Evolutionary conservation across 2,329 filamentous ascomycete genomes (phyloP), one percentile per base, ranked within the genome.

Genomic region (Stagonosporopsis vannaccii): DNA sequence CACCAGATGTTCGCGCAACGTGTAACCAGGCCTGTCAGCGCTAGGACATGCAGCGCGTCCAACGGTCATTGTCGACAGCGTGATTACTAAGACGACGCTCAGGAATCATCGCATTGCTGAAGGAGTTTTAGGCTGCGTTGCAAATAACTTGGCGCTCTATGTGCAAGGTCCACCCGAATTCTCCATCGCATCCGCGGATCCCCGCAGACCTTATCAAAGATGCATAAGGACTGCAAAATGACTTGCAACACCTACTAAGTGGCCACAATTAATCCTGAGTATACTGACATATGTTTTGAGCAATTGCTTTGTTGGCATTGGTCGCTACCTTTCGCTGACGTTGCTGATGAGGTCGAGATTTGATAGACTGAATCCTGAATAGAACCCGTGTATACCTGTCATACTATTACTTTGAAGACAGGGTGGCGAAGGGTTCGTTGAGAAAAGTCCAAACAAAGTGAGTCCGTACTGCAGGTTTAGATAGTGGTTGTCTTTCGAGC

Each of bases 141-240:
- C 37, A 47, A 28, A 15, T 42, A n/a, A 25, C 26, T 50, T 50
- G 36, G 46, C 46, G 37, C 28, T 30, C 23, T 13, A 25, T 15
- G 4, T 30, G 17, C 45, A 48, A 40, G 45, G 45, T 39, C 17
- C 23, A 48, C 15, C 46, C 37, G 46, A 28, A 37, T 23, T n/a
- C 7, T 2, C 26, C n/a, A n/a, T n/a, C n/a, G n/a, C 33, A 20
- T n/a, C 33, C 35, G 23, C 28, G 25, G 13, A 17, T 28, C 39
- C 23, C 35, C 25, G 26, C 46, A 41, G 23, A 20, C 36, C 45
- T 30, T n/a, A 36, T 19, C 23, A 26, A 28, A 35, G 12, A 9
- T 25, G 35, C 45, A 32, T 32, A 23, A 19, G 8, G 13, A 26
- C 3, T 15, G 17, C n/a, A 25, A 40, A 25, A 48, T 47, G 22